Percentiles rank a stretch among this genome's conserved stretches.
Evolutionary conservation across 2,329 filamentous ascomycete genomes (phyloP).

Genomic region (Ophiocordyceps unilateralis): DNA sequence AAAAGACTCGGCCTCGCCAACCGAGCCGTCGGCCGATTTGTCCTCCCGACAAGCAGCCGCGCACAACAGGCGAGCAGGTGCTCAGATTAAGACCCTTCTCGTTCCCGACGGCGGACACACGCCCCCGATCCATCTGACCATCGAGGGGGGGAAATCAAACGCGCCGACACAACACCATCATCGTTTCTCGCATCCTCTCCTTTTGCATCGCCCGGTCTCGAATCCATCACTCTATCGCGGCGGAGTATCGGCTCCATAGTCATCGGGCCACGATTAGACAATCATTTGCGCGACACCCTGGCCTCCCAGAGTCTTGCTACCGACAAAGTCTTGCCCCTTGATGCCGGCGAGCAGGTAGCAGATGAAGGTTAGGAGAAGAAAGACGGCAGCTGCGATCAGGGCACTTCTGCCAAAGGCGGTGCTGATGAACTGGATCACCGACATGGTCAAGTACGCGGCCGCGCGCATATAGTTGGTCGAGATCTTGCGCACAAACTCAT

Average conservation of each 20-base stretch:
- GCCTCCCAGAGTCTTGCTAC: conserved; percentile 91
- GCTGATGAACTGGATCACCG: conserved; percentile 69
- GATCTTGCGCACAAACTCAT: conserved; percentile 75
- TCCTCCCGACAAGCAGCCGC: neutral
- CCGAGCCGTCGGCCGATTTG: neutral
- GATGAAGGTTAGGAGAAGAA: conserved; percentile 56
- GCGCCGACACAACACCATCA: neutral
- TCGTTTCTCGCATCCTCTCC: neutral
- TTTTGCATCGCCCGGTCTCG: neutral
- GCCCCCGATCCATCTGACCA: no score
- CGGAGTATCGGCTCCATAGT: no score
- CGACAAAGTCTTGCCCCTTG: conserved; percentile 73
- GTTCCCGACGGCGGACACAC: no score
- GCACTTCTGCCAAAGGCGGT: conserved; percentile 46
- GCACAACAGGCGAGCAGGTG: no score
- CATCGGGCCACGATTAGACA: no score
- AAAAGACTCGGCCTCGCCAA: neutral
- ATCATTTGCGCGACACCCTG: conserved; percentile 96
- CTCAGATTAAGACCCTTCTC: neutral
- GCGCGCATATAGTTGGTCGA: conserved; percentile 96
- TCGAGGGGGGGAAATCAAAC: neutral
- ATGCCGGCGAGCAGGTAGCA: conserved; percentile 71
- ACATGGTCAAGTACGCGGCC: conserved; percentile 68
- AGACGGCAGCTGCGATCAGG: conserved; percentile 71
- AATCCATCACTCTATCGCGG: conserved; percentile 9